These are phyloP conservation scores for Lactarius psammicola DNA, from an alignment of 768 basidiomycete species.

Conservation along the genomic window DNA sequence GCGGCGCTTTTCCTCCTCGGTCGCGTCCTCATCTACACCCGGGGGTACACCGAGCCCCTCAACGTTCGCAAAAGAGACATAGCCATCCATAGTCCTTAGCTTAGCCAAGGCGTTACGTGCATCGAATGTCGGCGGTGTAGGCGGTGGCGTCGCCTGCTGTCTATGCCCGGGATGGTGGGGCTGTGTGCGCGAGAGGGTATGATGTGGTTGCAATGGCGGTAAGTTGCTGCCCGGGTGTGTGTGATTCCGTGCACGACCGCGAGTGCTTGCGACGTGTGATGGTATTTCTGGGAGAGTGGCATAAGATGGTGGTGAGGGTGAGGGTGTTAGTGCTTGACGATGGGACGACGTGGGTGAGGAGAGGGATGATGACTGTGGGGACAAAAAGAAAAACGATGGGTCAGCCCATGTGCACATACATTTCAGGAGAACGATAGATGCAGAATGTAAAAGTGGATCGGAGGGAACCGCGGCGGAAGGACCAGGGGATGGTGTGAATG, in stretches of 20 bases:
- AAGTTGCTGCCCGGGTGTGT: conserved; percentile 2
- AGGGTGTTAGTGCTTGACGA: conserved; percentile 23
- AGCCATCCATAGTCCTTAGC: conserved; percentile 56
- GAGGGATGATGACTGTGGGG: conserved; percentile 22
- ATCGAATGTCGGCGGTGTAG: conserved; percentile 49
- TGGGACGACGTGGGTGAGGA: conserved; percentile 22
- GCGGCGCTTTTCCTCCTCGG: conserved; percentile 12
- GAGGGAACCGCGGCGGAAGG: background rate
- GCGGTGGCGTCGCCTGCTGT: conserved; percentile 31
- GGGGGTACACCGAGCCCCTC: conserved; percentile 66
- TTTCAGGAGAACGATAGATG: background rate
- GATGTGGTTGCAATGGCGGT: conserved; percentile 7
- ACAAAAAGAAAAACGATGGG: background rate
- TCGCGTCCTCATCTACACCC: conserved; percentile 40
- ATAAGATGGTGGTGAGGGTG: conserved; percentile 28
- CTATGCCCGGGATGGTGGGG: conserved; percentile 9
- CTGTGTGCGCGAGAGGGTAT: background rate
- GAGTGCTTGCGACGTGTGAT: conserved; percentile 14
- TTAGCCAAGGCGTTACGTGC: conserved; percentile 59
- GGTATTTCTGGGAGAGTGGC: conserved; percentile 9
- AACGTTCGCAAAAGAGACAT: conserved; percentile 65
- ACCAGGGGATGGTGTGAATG: background rate
- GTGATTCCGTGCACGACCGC: conserved; percentile 24
- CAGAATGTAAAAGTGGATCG: background rate
- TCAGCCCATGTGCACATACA: background rate